These are phyloP conservation scores for Hevea brasiliensis DNA, from an alignment of 345 rosid genomes.

Conservation along the genomic window DNA sequence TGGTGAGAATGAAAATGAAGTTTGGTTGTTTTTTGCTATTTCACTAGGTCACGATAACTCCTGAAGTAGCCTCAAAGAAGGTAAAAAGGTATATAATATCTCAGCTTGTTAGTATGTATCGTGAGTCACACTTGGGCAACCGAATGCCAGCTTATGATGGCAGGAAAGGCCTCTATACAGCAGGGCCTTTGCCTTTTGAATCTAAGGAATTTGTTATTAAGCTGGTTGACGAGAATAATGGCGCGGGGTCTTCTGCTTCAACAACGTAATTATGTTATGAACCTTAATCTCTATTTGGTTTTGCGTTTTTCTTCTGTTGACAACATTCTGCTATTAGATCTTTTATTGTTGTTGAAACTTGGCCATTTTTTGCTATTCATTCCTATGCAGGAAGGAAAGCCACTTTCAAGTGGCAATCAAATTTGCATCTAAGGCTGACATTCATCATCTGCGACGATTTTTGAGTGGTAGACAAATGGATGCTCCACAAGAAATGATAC, in stretches of 20 bases:
- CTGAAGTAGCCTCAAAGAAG: slow-evolving; percentile 49
- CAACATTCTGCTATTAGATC: neutral
- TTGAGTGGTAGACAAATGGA: slow-evolving; percentile 39
- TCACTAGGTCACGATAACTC: slow-evolving; percentile 55
- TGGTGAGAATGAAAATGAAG: no score
- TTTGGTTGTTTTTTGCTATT: no score
- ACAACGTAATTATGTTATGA: slow-evolving; percentile 19
- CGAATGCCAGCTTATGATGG: slow-evolving; percentile 71
- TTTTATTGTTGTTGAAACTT: neutral
- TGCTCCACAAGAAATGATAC: slow-evolving; percentile 59
- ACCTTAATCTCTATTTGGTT: neutral
- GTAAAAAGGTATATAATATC: slow-evolving; percentile 40
- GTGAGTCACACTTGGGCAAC: slow-evolving; percentile 37
- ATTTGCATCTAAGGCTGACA: slow-evolving; percentile 45
- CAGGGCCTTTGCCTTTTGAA: slow-evolving; percentile 64
- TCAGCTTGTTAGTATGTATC: slow-evolving; percentile 17
- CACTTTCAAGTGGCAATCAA: slow-evolving; percentile 53
- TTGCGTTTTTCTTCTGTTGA: neutral
- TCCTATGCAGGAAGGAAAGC: slow-evolving; percentile 48
- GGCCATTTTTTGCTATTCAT: neutral
- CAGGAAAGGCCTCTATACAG: slow-evolving; percentile 59
- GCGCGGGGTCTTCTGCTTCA: slow-evolving; percentile 24
- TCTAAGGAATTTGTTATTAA: slow-evolving; percentile 56
- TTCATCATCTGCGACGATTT: slow-evolving; percentile 44
- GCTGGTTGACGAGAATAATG: slow-evolving; percentile 24